These are phyloP conservation scores for Talaromyces amestolkiae DNA, from an alignment of 2,329 filamentous ascomycete genomes.

Conservation along the genomic window DNA sequence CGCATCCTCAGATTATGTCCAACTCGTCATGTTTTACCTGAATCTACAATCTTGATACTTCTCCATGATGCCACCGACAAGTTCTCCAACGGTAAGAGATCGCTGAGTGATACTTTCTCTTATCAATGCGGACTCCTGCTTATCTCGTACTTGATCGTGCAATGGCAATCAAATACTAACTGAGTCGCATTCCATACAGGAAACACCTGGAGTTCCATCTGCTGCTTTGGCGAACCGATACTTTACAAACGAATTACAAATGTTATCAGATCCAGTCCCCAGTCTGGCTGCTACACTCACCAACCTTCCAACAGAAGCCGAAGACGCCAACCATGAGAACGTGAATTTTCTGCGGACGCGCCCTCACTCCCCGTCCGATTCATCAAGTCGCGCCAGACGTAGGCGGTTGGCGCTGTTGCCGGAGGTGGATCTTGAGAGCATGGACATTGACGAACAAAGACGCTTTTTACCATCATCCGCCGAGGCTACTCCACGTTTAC, in stretches of 20 bases:
- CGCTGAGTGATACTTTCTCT: neutral
- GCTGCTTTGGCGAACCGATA: constrained; percentile 36
- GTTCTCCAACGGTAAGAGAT: constrained; percentile 43
- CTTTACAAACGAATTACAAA: constrained; percentile 46
- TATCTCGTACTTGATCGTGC: constrained; percentile 5
- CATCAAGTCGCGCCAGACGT: constrained; percentile 33
- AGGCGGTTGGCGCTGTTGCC: constrained; percentile 29
- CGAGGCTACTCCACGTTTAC: constrained; percentile 45
- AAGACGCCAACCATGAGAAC: constrained; percentile 50
- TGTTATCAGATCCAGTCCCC: constrained; percentile 50
- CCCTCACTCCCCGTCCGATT: constrained; percentile 29
- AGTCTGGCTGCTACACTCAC: constrained; percentile 53
- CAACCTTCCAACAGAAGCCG: constrained; percentile 40
- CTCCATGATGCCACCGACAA: constrained; percentile 42
- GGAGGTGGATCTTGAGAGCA: constrained; percentile 34
- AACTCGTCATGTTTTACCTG: constrained; percentile 15
- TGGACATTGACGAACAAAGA: constrained; percentile 36
- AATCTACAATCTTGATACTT: constrained; percentile 11
- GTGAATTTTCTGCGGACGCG: constrained; percentile 51
- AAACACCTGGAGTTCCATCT: constrained; percentile 28
- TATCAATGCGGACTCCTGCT: neutral
- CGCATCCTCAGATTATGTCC: neutral
- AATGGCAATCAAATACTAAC: constrained; percentile 19
- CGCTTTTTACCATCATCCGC: constrained; percentile 28
- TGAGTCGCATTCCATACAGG: constrained; percentile 24